Conservation (phyloP, 371 early-diverging fungal genomes). For the Chytridium lagenaria region DNA sequence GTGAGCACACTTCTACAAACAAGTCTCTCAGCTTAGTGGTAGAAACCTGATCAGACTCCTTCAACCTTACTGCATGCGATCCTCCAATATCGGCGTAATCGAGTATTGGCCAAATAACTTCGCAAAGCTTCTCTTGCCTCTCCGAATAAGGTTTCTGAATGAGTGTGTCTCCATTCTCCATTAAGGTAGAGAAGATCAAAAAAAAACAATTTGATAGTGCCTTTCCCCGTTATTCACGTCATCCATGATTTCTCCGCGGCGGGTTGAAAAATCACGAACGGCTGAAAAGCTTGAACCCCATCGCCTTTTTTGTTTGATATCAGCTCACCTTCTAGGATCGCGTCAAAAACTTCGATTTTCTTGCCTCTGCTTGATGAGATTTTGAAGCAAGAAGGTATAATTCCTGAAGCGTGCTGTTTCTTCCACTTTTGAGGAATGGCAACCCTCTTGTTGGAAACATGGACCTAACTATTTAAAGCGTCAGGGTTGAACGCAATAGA, state of each 20-base stretch:
- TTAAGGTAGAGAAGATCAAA: conserved; percentile 26
- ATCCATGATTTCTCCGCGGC: neutral
- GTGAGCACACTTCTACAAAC: conserved; percentile 26
- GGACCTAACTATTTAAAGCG: no score
- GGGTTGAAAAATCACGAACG: conserved; percentile 22
- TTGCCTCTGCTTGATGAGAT: no score
- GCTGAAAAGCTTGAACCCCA: conserved; percentile 24
- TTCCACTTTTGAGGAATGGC: no score
- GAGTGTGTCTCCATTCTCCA: conserved; percentile 20
- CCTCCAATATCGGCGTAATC: conserved; percentile 23
- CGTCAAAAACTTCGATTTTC: conserved; percentile 20
- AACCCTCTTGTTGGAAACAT: no score
- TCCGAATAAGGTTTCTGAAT: conserved; percentile 17
- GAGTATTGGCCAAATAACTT: conserved; percentile 17
- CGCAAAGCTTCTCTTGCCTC: conserved; percentile 18
- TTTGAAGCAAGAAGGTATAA: no score
- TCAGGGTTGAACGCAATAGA: no score
- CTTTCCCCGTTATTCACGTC: neutral
- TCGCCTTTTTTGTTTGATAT: conserved; percentile 24
- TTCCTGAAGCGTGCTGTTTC: no score
- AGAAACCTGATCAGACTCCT: neutral
- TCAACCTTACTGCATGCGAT: conserved; percentile 6
- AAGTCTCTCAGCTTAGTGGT: conserved; percentile 16
- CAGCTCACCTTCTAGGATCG: conserved; percentile 35
- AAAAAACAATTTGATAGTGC: conserved; percentile 33